Evolutionary conservation across 257 asterid genomes (phyloP).

Genomic region (Eucommia ulmoides): DNA sequence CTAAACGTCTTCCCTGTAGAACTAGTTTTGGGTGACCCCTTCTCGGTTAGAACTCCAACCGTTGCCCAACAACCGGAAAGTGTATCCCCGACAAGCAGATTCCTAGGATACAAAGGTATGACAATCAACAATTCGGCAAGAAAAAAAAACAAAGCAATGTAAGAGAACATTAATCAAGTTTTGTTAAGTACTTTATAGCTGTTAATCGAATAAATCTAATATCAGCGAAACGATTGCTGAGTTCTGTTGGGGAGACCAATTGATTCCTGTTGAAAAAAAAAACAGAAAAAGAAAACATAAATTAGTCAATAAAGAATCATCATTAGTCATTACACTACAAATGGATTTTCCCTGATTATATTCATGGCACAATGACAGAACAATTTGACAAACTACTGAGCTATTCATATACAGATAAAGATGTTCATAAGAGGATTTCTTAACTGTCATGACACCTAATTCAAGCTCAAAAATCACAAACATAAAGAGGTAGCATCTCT

Average conservation of each 20-base stretch:
- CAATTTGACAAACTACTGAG: not conserved
- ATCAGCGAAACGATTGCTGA: slow-evolving; percentile 83
- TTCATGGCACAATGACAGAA: slow-evolving; percentile 1
- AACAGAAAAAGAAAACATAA: not conserved
- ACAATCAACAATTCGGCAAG: not conserved
- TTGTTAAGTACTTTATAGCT: slow-evolving; percentile 54
- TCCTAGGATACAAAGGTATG: slow-evolving; percentile 26
- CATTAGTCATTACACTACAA: not conserved
- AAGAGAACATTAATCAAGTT: slow-evolving; percentile 5
- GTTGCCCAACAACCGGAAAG: slow-evolving; percentile 97
- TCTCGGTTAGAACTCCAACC: slow-evolving; percentile 63
- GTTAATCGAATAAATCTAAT: slow-evolving; percentile 71
- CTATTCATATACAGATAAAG: not conserved
- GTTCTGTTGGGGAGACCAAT: slow-evolving; percentile 51
- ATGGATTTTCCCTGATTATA: too few species aligned
- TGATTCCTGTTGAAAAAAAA: slow-evolving; percentile 43
- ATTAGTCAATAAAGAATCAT: slow-evolving; percentile 1
- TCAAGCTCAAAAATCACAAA: too few species aligned
- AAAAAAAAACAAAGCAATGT: too few species aligned
- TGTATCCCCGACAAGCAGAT: slow-evolving; percentile 54
- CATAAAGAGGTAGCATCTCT: too few species aligned
- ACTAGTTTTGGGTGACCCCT: slow-evolving; percentile 58
- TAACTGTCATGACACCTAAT: too few species aligned
- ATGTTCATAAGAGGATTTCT: not conserved
- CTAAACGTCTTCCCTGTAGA: slow-evolving; percentile 70